A percentile compares a stretch with the other conserved stretches of the same genome.
phyloP scores from a whole-genome alignment of 1,139 yeast species.

The Saccharomyces hybrid region DNA sequence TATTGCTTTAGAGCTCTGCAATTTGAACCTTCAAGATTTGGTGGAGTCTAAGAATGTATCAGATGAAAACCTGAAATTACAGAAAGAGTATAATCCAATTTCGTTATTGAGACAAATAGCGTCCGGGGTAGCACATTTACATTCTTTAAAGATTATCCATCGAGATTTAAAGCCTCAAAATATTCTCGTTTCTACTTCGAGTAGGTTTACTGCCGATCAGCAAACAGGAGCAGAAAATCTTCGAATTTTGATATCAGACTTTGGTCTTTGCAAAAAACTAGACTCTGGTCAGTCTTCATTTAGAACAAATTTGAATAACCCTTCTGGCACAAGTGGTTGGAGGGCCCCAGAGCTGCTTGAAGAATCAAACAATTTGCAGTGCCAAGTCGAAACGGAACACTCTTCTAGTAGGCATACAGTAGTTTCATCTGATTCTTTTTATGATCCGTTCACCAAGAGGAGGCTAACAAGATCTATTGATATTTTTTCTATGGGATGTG shows the following conservation, averaged over 20 bases:
- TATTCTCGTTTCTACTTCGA: constrained; percentile 73
- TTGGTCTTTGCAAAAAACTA: constrained; percentile 86
- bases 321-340: constrained; percentile 98
- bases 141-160: constrained; percentile 86
- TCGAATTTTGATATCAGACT: constrained; percentile 82
- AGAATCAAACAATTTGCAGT: constrained; percentile 29
- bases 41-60: constrained; percentile 46
- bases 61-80: constrained; percentile 31
- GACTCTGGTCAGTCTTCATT: constrained; percentile 92
- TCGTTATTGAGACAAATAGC: constrained; percentile 70
- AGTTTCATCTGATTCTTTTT: constrained; percentile 19
- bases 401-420: constrained; percentile 4
- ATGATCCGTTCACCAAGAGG: constrained; percentile 40
- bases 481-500: constrained; percentile 90
- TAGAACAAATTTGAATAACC: constrained; percentile 84
- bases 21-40: constrained; percentile 81
- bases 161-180: constrained; percentile 96
- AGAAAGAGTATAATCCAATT: constrained; percentile 38
- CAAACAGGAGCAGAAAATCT: constrained; percentile 32
- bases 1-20: constrained; percentile 88
- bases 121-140: constrained; percentile 79
- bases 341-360: constrained; percentile 86
- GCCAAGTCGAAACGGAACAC: constrained; percentile 10
- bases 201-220: constrained; percentile 27
- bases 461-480: constrained; percentile 88